Conservation (phyloP, 441 rosid species). For the Biscutella auriculata region DNA sequence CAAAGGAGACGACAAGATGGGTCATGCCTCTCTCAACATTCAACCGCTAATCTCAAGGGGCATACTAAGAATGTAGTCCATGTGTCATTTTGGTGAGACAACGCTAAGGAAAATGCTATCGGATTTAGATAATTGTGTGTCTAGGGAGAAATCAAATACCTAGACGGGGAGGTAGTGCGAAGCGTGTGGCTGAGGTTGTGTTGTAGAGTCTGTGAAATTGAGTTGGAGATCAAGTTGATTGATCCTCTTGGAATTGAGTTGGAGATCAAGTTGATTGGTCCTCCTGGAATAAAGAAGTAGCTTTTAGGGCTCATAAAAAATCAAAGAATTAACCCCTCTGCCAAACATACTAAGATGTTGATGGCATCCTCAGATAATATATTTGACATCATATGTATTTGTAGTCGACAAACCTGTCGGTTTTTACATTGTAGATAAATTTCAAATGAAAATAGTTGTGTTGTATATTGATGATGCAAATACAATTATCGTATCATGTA, state of each 20-base stretch:
- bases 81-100: conserved; percentile 66
- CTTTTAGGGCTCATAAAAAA: too few relatives aligned
- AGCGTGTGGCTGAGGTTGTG: conserved; percentile 78
- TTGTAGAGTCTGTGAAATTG: conserved; percentile 94
- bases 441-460: too few relatives aligned
- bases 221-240: too few relatives aligned
- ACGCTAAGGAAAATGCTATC: conserved; percentile 69
- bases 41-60: conserved; percentile 79
- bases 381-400: too few relatives aligned
- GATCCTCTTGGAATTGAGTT: too few relatives aligned
- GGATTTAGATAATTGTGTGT: conserved; percentile 63
- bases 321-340: too few relatives aligned
- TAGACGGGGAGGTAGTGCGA: conserved; percentile 78
- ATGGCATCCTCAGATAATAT: too few relatives aligned
- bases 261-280: conserved; percentile 48
- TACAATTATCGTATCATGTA: too few relatives aligned
- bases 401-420: too few relatives aligned
- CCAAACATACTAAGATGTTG: too few relatives aligned
- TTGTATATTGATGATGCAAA: too few relatives aligned
- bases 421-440: too few relatives aligned
- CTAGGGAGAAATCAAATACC: conserved; percentile 60
- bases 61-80: conserved; percentile 54
- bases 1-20: conserved; percentile 97
- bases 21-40: conserved; percentile 72
- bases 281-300: conserved; percentile 16